These are phyloP conservation scores for Penicillium sp. DNA, from an alignment of 2,329 filamentous ascomycete genomes.

Conservation along the genomic window DNA sequence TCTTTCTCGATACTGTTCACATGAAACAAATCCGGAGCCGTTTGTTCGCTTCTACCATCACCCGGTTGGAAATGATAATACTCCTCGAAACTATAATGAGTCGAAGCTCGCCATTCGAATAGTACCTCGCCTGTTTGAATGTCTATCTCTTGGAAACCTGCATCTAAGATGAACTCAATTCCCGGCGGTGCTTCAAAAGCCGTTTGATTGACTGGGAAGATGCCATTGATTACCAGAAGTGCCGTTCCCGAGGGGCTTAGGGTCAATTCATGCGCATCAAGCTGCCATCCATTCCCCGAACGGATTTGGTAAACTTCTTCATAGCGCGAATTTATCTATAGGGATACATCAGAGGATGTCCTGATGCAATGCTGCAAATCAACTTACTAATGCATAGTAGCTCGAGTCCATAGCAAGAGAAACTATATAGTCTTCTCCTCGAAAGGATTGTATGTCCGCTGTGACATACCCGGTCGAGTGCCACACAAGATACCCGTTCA, in stretches of 20 bases:
- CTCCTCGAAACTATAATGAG: constrained; percentile 30
- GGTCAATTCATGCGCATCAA: constrained; percentile 38
- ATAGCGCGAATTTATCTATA: constrained; percentile 24
- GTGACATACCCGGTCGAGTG: constrained; percentile 21
- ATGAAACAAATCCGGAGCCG: constrained; percentile 57
- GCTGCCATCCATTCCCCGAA: constrained; percentile 22
- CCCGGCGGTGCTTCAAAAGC: constrained; percentile 24
- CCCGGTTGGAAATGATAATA: constrained; percentile 16
- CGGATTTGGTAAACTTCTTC: constrained; percentile 20
- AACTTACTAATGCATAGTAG: constrained; percentile 30
- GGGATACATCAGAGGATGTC: neutral
- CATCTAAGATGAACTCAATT: constrained; percentile 35
- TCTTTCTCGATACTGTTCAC: constrained; percentile 58
- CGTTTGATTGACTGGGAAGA: constrained; percentile 26
- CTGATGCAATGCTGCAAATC: neutral
- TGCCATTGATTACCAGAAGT: constrained; percentile 32
- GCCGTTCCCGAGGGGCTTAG: constrained; percentile 33
- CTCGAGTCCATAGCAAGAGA: constrained; percentile 23
- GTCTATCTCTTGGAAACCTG: constrained; percentile 36
- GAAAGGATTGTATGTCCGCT: constrained; percentile 28
- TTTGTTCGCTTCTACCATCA: constrained; percentile 10
- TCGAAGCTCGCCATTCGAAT: constrained; percentile 39
- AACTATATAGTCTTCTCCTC: constrained; percentile 25
- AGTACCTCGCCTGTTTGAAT: constrained; percentile 35
- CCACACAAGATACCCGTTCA: constrained; percentile 30